A percentile compares a stretch with the other conserved stretches of the same genome.
phyloP scores from a whole-genome alignment of 2,329 filamentous ascomycete species.

The Cytospora schulzeri region DNA sequence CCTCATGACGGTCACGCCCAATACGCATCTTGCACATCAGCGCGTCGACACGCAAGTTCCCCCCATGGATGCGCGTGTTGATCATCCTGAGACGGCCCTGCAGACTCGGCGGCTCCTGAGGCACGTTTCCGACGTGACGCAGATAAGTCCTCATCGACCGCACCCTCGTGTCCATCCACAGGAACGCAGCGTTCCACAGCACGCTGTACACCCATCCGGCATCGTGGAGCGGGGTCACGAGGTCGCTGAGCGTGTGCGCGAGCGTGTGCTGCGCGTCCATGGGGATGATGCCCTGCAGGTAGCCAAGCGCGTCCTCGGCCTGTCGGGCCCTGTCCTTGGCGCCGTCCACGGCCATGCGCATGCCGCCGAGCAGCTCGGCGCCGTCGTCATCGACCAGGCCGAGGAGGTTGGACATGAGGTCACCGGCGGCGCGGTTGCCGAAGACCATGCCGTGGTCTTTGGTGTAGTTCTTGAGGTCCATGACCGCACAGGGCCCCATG shows the following conservation, averaged over 20 bases:
- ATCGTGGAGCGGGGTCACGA: background rate
- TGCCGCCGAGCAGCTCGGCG: no score
- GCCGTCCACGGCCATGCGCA: background rate
- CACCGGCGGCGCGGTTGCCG: background rate
- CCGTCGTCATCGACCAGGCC: background rate
- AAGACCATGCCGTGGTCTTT: background rate
- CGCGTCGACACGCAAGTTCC: background rate
- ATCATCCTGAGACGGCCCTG: background rate
- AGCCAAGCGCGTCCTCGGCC: background rate
- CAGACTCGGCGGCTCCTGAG: background rate
- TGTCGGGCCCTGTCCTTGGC: background rate
- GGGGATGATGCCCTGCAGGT: slow-evolving; percentile 1
- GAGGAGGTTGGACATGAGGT: background rate
- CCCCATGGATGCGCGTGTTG: background rate
- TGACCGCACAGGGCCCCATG: background rate
- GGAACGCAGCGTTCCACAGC: background rate
- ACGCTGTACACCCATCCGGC: background rate
- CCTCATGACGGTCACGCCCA: background rate
- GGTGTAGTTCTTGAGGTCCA: background rate
- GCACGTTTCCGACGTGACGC: fast-evolving
- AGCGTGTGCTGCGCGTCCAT: background rate
- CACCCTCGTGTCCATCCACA: slow-evolving; percentile 5
- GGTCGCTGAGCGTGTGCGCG: background rate
- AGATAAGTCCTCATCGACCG: background rate
- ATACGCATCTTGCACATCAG: background rate